A percentile compares a stretch with the other conserved stretches of the same genome.
Evolutionary conservation across 2,329 filamentous ascomycete genomes (phyloP).

Genomic region (Parascedosporium putredinis): DNA sequence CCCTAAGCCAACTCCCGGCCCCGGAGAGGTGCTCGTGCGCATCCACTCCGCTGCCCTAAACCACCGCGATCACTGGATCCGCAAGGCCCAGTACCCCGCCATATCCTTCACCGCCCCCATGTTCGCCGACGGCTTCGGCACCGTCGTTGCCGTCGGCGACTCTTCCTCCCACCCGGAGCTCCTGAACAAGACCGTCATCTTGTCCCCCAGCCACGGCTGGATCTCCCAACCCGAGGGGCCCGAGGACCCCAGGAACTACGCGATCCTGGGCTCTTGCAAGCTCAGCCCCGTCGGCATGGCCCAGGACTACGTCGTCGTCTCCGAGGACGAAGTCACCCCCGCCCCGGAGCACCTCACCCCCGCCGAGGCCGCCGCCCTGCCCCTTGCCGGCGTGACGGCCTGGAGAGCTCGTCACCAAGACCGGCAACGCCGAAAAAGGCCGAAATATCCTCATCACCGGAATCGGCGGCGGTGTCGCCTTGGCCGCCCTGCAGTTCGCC

Average conservation of each 20-base stretch:
- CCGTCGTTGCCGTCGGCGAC: slow-evolving; percentile 55
- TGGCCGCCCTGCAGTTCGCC: slow-evolving; percentile 72
- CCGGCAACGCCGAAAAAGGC: slow-evolving; percentile 49
- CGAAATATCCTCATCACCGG: slow-evolving; percentile 78
- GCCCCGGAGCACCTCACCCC: slow-evolving; percentile 62
- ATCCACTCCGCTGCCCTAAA: slow-evolving; percentile 77
- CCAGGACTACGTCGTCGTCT: slow-evolving; percentile 61
- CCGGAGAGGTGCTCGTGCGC: slow-evolving; percentile 61
- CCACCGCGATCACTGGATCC: slow-evolving; percentile 90
- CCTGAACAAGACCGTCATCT: slow-evolving; percentile 58
- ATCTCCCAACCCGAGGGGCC: slow-evolving; percentile 59
- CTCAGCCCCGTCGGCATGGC: slow-evolving; percentile 58
- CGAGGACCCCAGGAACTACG: slow-evolving; percentile 49
- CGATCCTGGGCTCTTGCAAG: slow-evolving; percentile 60
- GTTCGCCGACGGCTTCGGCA: slow-evolving; percentile 72
- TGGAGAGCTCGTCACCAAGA: slow-evolving; percentile 86
- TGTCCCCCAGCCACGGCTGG: slow-evolving; percentile 76
- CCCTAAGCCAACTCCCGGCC: slow-evolving; percentile 51
- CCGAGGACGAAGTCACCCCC: slow-evolving; percentile 62
- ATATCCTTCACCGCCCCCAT: slow-evolving; percentile 71
- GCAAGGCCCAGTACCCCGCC: slow-evolving; percentile 81
- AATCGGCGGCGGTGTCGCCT: slow-evolving; percentile 84
- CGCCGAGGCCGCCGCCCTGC: slow-evolving; percentile 72
- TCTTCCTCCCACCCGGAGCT: slow-evolving; percentile 27
- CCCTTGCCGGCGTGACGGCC: slow-evolving; percentile 74